Evolutionary conservation across 345 rosid genomes (phyloP).

Genomic region (Citrus mangshanensis): DNA sequence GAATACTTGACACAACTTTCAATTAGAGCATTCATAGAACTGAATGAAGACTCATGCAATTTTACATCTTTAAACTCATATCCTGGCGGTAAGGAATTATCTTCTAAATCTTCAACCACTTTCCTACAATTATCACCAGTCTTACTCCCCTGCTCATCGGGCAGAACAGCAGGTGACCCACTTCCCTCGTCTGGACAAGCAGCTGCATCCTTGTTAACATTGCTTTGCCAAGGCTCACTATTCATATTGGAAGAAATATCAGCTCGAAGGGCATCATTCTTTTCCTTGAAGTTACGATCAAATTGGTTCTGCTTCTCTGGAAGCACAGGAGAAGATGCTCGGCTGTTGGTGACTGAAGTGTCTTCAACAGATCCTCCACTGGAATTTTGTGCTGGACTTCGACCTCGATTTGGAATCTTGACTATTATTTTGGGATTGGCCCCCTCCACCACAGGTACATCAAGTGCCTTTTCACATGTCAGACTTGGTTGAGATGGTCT

Average conservation of each 20-base stretch:
- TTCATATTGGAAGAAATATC: constrained; percentile 40
- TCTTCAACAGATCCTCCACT: constrained; percentile 77
- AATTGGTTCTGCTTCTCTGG: constrained; percentile 57
- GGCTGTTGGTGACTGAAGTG: constrained; percentile 44
- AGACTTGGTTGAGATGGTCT: constrained; percentile 47
- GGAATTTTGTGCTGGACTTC: constrained; percentile 66
- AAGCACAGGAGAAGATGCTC: constrained; percentile 56
- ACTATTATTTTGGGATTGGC: constrained; percentile 66
- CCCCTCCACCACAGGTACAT: constrained; percentile 49
- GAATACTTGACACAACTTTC: constrained; percentile 84
- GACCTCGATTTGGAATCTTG: constrained; percentile 67
- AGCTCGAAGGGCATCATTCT: constrained; percentile 35
- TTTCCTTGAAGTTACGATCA: constrained; percentile 44
- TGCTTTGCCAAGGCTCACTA: constrained; percentile 58
- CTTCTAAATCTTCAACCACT: constrained; percentile 38
- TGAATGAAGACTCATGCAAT: constrained; percentile 54
- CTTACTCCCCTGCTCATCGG: constrained; percentile 41
- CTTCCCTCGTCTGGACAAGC: constrained; percentile 48
- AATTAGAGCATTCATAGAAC: constrained; percentile 78
- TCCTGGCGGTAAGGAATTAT: constrained; percentile 37
- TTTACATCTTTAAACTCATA: constrained; percentile 46
- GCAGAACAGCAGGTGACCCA: constrained; percentile 43
- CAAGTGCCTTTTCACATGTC: constrained; percentile 50
- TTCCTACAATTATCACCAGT: constrained; percentile 41
- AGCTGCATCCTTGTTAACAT: constrained; percentile 53